Evolutionary conservation across 2,329 filamentous ascomycete genomes (phyloP), one percentile per base, ranked within the genome.

Genomic region (Davidsoniella neocaledoniae): DNA sequence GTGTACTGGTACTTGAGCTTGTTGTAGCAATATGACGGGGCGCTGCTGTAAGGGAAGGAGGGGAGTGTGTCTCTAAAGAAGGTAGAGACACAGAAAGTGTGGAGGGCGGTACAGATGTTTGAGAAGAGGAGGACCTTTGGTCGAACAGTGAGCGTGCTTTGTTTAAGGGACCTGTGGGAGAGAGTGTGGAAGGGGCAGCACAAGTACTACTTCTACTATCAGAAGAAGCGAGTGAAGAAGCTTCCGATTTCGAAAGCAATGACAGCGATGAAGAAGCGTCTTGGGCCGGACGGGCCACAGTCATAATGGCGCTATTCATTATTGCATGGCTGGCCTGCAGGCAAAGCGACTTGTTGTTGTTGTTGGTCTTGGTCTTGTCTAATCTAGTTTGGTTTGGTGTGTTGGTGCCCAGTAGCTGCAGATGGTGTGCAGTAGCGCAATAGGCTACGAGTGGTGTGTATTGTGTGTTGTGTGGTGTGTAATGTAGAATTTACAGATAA

Each of bases 251-350:
- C 16, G 40, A 25, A 43, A 8, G 40, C 19, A 21, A 21, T 17
- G 19, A 43, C 19, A 47, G 33, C 33, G 45, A 29, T 25, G 38
- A 25, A 43, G 26, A n/a, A 33, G 36, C 41, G 46, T 65, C 60
- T 25, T 59, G 58, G 5, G 65, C 65, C 16, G 68, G 61, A 17
- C 66, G 64, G 16, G 65, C 65, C 26, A 68, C 58, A 25, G 45
- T 51, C 41, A 43, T 48, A 38, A 45, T 51, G 19, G 44, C 44
- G 38, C 50, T 41, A 23, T 43, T 45, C 50, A 48, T 49, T 19
- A 43, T 48, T 48, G 21, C 45, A 48, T 51, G 39, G 29, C 46
- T 46, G 41, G 41, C 26, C 43, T 45, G 29, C 44, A 43, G 26
- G 26, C 26, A 33, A 33, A 33, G 26, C 26, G 26, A 33, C 21